Evolutionary conservation across 2,329 filamentous ascomycete species (phyloP).

Genomic region (Fusarium lyarnte): DNA sequence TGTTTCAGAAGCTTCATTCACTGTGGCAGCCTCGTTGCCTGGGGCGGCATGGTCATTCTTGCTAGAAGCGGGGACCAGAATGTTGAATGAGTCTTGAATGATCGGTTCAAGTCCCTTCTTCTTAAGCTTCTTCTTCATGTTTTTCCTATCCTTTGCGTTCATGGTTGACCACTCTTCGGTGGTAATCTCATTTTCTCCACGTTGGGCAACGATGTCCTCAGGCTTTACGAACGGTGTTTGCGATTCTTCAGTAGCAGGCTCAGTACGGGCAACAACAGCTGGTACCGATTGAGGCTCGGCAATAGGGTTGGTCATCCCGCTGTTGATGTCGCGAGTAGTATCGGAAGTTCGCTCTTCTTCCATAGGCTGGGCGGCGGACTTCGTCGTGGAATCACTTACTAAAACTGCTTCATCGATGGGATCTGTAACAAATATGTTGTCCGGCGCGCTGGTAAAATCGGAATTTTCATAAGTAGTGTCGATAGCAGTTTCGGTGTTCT

Average conservation of each 20-base stretch:
- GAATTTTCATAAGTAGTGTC: background rate
- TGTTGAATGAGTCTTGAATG: slow-evolving; percentile 21
- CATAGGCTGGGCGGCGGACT: background rate
- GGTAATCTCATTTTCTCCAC: slow-evolving; percentile 37
- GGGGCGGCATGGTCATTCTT: background rate
- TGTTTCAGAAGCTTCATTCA: background rate
- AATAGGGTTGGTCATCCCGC: background rate
- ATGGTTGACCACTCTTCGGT: slow-evolving; percentile 35
- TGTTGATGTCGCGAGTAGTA: background rate
- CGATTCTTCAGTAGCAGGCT: background rate
- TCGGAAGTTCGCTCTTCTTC: background rate
- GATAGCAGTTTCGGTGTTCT: background rate
- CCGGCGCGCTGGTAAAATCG: background rate
- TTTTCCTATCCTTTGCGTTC: slow-evolving; percentile 37
- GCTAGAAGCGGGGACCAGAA: background rate
- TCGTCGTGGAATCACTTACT: background rate
- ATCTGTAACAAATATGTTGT: background rate
- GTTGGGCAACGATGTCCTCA: slow-evolving; percentile 3
- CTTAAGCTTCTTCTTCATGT: slow-evolving; percentile 38
- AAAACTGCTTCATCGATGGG: background rate
- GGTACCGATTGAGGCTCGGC: slow-evolving; percentile 1
- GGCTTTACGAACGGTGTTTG: background rate
- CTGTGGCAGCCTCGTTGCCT: background rate
- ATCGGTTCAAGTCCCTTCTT: slow-evolving; percentile 36
- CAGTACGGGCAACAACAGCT: background rate